Percentiles rank a stretch among this genome's conserved stretches.
phyloP scores from a whole-genome alignment of 345 rosid species.

The Euclidium syriacum region DNA sequence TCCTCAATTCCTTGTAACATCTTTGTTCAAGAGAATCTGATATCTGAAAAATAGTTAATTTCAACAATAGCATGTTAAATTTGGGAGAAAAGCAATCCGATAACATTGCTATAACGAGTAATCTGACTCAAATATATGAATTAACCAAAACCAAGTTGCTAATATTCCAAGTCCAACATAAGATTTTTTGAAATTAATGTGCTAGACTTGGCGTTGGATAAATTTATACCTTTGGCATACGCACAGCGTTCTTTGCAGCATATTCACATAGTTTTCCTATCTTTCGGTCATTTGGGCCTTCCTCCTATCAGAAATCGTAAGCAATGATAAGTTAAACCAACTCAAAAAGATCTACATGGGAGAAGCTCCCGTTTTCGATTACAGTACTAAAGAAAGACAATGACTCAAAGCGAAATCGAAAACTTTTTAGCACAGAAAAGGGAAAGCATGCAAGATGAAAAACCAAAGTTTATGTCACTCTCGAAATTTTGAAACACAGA shows the following conservation, averaged over 20 bases:
- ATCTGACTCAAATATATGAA: background rate
- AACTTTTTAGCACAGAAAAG: background rate
- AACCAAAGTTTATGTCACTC: background rate
- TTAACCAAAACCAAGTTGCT: background rate
- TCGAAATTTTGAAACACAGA: background rate
- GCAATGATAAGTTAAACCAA: background rate
- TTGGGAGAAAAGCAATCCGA: background rate
- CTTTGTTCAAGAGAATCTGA: conserved; percentile 81
- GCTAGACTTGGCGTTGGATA: conserved; percentile 2
- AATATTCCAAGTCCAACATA: background rate
- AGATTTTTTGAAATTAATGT: background rate
- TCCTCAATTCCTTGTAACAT: conserved; percentile 96
- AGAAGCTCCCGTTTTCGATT: background rate
- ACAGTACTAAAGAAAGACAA: background rate
- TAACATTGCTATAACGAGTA: background rate
- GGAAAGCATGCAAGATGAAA: background rate
- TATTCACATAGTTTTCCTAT: conserved; percentile 94
- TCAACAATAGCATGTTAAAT: conserved; percentile 8
- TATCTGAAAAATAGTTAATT: conserved; percentile 54
- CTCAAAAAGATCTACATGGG: background rate
- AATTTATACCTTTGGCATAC: conserved; percentile 83
- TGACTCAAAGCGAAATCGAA: background rate
- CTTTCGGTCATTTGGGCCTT: conserved; percentile 86
- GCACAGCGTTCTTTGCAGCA: conserved; percentile 84
- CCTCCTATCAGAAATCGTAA: conserved; percentile 51